Base-by-base conservation (phyloP, 257 asterid genomes). In the Fraxinus excelsior region DNA sequence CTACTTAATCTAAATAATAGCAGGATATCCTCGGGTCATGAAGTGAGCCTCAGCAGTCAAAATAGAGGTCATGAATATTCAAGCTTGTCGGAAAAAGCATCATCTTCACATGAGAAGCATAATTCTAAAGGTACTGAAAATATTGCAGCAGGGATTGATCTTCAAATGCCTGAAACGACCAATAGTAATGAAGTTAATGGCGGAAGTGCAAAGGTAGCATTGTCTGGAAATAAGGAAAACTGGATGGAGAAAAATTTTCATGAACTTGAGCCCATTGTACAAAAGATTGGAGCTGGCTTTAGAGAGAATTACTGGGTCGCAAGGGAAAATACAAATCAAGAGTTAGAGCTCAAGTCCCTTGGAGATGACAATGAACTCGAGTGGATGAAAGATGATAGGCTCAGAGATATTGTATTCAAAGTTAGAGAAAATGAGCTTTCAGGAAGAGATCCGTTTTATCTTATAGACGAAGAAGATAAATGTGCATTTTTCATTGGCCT, bases 391-490 rank as follows among this genome's bases (percentile, higher is more conserved):
- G 95, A 93, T 84, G 96, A 91, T 78, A 89, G 70, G 87, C 97
- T 93, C 46, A 82, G 92, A 78, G 95, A 91, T 75, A 89, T 91
- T 81, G 99, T 96, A 19, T 91, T 93, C 73, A 89, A 82, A 85
- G 99, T 96, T 79, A 91, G 97, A 38, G 99, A 96, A 56, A 96
- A 96, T 71, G 99, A 96, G 87, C 89, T 91, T 29, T 90, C 97
- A 16, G 99, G 98, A 85, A 89, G 90, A 87, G 97, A 93, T 67
- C 99, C 99, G 19, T 93, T 96, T 85, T 87, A 91, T 85, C 89
- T 84, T 69, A 86, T 96, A 89, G 82, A 72, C 32, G 94, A 90
- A 67, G 89, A 91, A 76, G 97, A 93, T 65, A 96, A 93, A 78
- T 72, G 51, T 73, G 74, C 87, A 28, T 96, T 96, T 86, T 93